These are phyloP conservation scores for Umbelopsis sp. DNA, from an alignment of 192 early-diverging fungal genomes.

Conservation along the genomic window DNA sequence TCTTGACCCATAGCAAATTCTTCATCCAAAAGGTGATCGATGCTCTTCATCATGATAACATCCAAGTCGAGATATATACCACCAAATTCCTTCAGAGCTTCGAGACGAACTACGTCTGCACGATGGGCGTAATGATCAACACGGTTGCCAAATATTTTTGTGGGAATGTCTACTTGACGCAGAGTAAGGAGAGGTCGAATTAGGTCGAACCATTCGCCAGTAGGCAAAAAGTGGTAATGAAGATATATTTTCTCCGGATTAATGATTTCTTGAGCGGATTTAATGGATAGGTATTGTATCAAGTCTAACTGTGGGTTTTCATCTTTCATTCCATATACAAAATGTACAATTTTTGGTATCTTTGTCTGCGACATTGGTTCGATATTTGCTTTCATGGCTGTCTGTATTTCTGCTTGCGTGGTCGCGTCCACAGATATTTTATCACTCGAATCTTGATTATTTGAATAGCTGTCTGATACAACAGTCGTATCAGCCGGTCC, in stretches of 20 bases:
- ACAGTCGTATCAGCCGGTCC: neutral
- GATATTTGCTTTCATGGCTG: conserved; percentile 11
- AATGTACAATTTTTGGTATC: conserved; percentile 55
- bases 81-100: conserved; percentile 43
- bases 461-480: neutral
- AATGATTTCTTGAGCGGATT: conserved; percentile 48
- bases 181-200: conserved; percentile 39
- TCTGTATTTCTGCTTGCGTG: conserved; percentile 7
- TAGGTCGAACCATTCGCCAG: conserved; percentile 41
- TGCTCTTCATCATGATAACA: conserved; percentile 44
- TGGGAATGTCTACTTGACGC: conserved; percentile 35
- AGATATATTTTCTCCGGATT: conserved; percentile 46
- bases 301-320: conserved; percentile 40
- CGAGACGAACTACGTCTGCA: conserved; percentile 51
- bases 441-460: neutral
- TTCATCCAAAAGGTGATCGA: conserved; percentile 51
- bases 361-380: conserved; percentile 1
- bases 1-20: conserved; percentile 55
- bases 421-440: neutral
- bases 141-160: conserved; percentile 43
- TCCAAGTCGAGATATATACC: conserved; percentile 63
- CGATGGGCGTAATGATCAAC: conserved; percentile 50
- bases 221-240: conserved; percentile 49
- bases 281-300: conserved; percentile 54
- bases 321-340: conserved; percentile 46